These are phyloP conservation scores for Citrullus colocynthis DNA, from an alignment of 306 rosid species.

Conservation along the genomic window DNA sequence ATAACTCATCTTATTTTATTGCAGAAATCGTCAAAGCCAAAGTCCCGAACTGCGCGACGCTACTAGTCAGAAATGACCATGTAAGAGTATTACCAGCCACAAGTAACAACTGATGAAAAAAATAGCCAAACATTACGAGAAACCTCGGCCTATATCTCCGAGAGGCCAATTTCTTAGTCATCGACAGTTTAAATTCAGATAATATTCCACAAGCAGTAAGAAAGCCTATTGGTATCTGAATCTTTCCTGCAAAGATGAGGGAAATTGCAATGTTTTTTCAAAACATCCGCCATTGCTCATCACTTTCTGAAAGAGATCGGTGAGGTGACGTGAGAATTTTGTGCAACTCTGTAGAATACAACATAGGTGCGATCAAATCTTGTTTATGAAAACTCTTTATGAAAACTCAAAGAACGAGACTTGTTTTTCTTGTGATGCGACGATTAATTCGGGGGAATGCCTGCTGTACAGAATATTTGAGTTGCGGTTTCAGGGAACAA, in stretches of 20 bases:
- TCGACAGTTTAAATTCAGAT: not conserved
- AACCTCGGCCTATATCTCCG: not conserved
- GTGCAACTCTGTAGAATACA: conserved; percentile 9
- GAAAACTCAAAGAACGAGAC: not conserved
- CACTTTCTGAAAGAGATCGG: not conserved
- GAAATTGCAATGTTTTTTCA: not conserved
- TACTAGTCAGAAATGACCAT: conserved; percentile 17
- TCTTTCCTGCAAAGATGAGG: not conserved
- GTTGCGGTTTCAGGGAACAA: not conserved
- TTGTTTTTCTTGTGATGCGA: not conserved
- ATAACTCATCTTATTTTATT: conserved; percentile 4
- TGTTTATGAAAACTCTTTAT: not conserved
- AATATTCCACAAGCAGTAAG: not conserved
- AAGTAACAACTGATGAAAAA: not conserved
- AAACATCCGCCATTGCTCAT: not conserved
- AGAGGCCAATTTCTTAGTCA: not conserved
- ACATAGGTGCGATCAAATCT: not conserved
- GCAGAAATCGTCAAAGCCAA: conserved; percentile 73
- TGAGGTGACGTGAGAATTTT: not conserved
- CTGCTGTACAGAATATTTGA: not conserved
- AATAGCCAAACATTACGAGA: not conserved
- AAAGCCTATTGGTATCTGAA: not conserved
- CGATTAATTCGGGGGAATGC: not conserved
- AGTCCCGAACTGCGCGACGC: conserved; percentile 61
- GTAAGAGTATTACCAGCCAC: not conserved